phyloP scores from a whole-genome alignment of 768 basidiomycete species.

The Coprinopsis strossmayeri region DNA sequence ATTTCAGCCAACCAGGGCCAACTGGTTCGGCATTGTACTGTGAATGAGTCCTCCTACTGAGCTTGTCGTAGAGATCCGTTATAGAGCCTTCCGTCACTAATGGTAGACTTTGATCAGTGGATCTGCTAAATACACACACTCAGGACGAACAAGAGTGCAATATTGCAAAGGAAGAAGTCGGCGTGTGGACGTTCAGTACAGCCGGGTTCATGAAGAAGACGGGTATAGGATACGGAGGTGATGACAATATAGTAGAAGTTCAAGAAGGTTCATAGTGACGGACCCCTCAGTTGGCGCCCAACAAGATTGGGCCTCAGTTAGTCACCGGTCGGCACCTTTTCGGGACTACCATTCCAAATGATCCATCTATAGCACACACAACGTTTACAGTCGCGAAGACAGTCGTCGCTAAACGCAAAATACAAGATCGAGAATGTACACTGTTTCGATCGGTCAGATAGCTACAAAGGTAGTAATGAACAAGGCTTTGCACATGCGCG shows the following conservation, averaged over 20 bases:
- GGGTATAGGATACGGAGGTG: too few relatives aligned
- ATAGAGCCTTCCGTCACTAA: constrained; percentile 67
- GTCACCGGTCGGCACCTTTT: too few relatives aligned
- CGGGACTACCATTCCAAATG: too few relatives aligned
- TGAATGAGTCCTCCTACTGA: constrained; percentile 57
- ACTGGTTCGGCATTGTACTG: constrained; percentile 58
- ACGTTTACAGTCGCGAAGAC: too few relatives aligned
- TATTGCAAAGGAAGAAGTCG: constrained; percentile 65
- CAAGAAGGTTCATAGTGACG: too few relatives aligned
- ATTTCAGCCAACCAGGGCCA: constrained; percentile 80
- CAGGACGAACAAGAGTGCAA: constrained; percentile 61
- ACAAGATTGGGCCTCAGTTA: too few relatives aligned
- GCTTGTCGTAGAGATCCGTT: constrained; percentile 57
- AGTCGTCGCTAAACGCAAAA: too few relatives aligned
- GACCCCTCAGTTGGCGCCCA: too few relatives aligned
- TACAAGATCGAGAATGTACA: constrained; percentile 5
- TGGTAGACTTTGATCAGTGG: background rate
- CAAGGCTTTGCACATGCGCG: too few relatives aligned
- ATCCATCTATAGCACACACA: too few relatives aligned
- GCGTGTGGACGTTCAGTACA: constrained; percentile 72
- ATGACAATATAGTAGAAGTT: too few relatives aligned
- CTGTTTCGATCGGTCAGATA: constrained; percentile 6
- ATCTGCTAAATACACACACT: background rate
- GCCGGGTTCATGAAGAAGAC: constrained; percentile 26
- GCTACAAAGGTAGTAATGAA: background rate